Conservation (phyloP, 2,329 filamentous ascomycete genomes). For the Cladophialophora yegresii region DNA sequence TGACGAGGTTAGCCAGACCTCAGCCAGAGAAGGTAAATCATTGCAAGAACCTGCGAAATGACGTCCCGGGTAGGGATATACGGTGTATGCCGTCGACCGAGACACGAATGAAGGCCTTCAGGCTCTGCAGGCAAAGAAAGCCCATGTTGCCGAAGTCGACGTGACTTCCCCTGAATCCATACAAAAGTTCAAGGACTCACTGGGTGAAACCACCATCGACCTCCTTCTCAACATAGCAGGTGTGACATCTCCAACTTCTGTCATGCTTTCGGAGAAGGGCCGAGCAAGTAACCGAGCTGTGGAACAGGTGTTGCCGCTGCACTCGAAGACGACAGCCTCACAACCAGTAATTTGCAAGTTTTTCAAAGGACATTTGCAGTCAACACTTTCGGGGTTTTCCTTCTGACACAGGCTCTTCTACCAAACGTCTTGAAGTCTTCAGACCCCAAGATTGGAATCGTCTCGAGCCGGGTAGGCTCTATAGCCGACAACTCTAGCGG, state of each 20-base stretch:
- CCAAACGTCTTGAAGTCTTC: slow-evolving; percentile 43
- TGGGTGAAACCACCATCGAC: slow-evolving; percentile 30
- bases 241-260: slow-evolving; percentile 5
- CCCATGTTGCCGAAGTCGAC: slow-evolving; percentile 33
- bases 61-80: slow-evolving; percentile 35
- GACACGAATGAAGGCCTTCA: slow-evolving; percentile 28
- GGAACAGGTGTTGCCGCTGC: slow-evolving; percentile 41
- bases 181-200: slow-evolving; percentile 28
- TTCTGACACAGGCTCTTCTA: slow-evolving; percentile 50
- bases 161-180: slow-evolving; percentile 34
- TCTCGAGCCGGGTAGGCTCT: slow-evolving; percentile 49
- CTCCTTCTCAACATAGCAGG: slow-evolving; percentile 36
- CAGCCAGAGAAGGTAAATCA: neutral
- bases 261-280: neutral
- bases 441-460: slow-evolving; percentile 45
- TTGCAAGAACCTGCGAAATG: slow-evolving; percentile 8
- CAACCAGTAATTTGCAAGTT: slow-evolving; percentile 31
- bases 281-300: slow-evolving; percentile 3
- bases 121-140: slow-evolving; percentile 24
- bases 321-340: slow-evolving; percentile 41
- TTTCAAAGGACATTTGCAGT: slow-evolving; percentile 45
- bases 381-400: slow-evolving; percentile 50
- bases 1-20: slow-evolving; percentile 32
- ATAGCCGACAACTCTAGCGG: slow-evolving; percentile 49
- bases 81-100: slow-evolving; percentile 34